Base-by-base conservation (phyloP, 768 basidiomycete species). In the Xanthoconium stramineum region DNA sequence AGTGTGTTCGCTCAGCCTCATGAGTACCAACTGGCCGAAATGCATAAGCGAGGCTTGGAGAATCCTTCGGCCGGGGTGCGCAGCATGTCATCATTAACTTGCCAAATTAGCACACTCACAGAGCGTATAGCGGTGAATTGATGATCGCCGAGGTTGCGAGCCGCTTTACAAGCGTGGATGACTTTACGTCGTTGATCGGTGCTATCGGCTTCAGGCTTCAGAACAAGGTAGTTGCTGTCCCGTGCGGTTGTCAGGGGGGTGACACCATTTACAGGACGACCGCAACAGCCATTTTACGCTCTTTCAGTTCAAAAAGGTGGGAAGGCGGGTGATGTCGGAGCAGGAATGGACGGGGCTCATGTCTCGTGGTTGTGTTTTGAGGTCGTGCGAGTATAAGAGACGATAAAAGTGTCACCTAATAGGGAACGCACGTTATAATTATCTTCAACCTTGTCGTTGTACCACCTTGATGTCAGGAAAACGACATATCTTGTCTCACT, bases 21-120 rank as follows among this genome's bases (percentile, higher is more conserved):
- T 99, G 97, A 90, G 91, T 33, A 89, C 86, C 15, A 98, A 99
- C 68, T 99, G 97, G 97, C 82, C 91, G n/a, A 80, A 79, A 44
- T 92, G 92, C 64, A 80, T 98, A 29, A 80, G 88, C 29, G 95
- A 99, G 70, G 89, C 91, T 9, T 91, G 91, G 84, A 79, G 97
- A 61, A 82, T 98, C 39, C 76, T 98, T 38, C 89, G 85, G 70
- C 72, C 81, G n/a, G 83, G 82, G 96, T 96, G 63, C 65, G 88
- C 76, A 53, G 32, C 32, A 17, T 35, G 56, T 52, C 20, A 40
- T 46, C 43, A 40, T 46, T 40, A 53, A 37, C 20, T 50, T 47
- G 44, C 24, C 37, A 47, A 38, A 32, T 29, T 5, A 52, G 24
- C 50, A 60, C 50, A 30, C 43, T 67, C 20, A 64, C 47, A 50